These are phyloP conservation scores for Amaranthus palmeri DNA, from an alignment of 148 eudicot genomes.

Conservation along the genomic window DNA sequence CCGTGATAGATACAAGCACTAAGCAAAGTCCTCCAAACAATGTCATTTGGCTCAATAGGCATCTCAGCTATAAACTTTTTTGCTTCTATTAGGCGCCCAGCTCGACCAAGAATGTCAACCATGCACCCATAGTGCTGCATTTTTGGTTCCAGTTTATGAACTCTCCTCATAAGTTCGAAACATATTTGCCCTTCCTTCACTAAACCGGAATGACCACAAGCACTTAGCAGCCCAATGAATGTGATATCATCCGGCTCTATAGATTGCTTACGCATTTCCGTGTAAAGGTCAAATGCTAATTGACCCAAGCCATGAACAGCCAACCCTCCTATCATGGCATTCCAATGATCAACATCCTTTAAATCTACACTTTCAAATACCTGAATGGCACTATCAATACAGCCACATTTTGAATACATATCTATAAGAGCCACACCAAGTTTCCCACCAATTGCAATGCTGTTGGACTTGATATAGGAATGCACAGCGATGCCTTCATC, in stretches of 20 bases:
- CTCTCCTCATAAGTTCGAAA: constrained; percentile 65
- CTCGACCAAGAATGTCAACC: constrained; percentile 66
- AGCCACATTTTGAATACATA: constrained; percentile 84
- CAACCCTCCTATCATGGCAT: constrained; percentile 80
- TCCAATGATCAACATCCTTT: constrained; percentile 68
- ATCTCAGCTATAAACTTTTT: constrained; percentile 44
- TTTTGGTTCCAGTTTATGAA: constrained; percentile 52
- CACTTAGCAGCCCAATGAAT: constrained; percentile 54
- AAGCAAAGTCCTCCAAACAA: constrained; percentile 63
- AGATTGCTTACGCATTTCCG: constrained; percentile 46
- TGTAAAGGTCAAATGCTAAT: constrained; percentile 51
- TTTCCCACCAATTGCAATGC: constrained; percentile 39
- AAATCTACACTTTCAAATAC: constrained; percentile 40
- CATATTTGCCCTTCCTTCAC: constrained; percentile 68
- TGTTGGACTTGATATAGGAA: constrained; percentile 31
- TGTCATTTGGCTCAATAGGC: constrained; percentile 65
- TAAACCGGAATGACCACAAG: constrained; percentile 74
- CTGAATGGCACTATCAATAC: constrained; percentile 45
- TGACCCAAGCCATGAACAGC: constrained; percentile 63
- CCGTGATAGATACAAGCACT: constrained; percentile 48
- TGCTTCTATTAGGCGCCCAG: constrained; percentile 55
- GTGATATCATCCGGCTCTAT: constrained; percentile 67
- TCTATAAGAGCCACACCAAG: constrained; percentile 74
- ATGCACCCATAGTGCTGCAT: constrained; percentile 76
- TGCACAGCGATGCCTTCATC: constrained; percentile 59